Conservation (phyloP, 306 rosid species). For the Glycine latifolia region DNA sequence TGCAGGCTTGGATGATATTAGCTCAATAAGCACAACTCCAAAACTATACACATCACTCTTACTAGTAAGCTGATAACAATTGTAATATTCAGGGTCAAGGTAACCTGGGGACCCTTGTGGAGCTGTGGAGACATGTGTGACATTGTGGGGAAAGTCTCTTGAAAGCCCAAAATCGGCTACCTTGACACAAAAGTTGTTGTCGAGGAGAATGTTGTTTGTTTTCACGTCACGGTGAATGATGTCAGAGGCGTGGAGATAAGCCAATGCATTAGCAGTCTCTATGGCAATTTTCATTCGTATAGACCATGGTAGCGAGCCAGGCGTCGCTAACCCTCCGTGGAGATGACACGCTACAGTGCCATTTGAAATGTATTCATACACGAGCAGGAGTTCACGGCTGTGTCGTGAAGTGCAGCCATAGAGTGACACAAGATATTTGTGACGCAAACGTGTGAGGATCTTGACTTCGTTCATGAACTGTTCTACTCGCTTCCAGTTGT, state of each 20-base stretch:
- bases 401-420: slow-evolving; percentile 71
- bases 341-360: slow-evolving; percentile 75
- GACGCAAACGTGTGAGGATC: slow-evolving; percentile 67
- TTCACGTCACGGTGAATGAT: slow-evolving; percentile 76
- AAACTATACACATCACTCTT: slow-evolving; percentile 88
- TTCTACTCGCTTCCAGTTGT: slow-evolving; percentile 56
- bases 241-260: slow-evolving; percentile 75
- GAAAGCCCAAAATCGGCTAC: slow-evolving; percentile 84
- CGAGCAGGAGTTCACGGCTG: slow-evolving; percentile 65
- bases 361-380: slow-evolving; percentile 70
- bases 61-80: slow-evolving; percentile 64
- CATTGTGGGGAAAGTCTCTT: slow-evolving; percentile 61
- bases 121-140: slow-evolving; percentile 71
- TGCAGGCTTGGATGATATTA: slow-evolving; percentile 71
- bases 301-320: no score
- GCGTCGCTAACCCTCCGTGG: neutral
- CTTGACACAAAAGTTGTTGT: slow-evolving; percentile 48
- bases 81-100: slow-evolving; percentile 73
- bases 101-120: slow-evolving; percentile 81
- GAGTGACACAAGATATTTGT: slow-evolving; percentile 64
- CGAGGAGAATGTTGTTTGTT: slow-evolving; percentile 34
- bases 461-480: slow-evolving; percentile 71
- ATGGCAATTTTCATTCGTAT: slow-evolving; percentile 59
- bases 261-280: slow-evolving; percentile 68
- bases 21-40: slow-evolving; percentile 72